phyloP scores from a whole-genome alignment of 1,284 basidiomycete genomes.

The Trichosporon asahii region DNA sequence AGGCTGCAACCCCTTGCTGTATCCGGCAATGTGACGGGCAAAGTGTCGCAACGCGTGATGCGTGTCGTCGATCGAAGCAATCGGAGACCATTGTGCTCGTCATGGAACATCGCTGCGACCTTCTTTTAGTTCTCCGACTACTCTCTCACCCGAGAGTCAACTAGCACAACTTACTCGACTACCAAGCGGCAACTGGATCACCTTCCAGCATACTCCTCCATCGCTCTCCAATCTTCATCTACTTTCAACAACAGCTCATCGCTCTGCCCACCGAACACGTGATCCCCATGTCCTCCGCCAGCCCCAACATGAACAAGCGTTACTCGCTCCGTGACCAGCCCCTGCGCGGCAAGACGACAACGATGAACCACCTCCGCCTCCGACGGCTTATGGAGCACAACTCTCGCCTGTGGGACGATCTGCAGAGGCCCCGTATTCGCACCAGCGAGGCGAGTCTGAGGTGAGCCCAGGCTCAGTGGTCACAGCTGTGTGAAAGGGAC shows the following conservation, averaged over 20 bases:
- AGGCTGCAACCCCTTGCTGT: not conserved
- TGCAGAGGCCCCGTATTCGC: slow-evolving; percentile 77
- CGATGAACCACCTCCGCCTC: slow-evolving; percentile 95
- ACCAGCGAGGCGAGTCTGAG: slow-evolving; percentile 87
- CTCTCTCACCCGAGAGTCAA: not conserved
- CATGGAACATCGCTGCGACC: not conserved
- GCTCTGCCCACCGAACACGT: too few species aligned
- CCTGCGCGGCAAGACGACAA: slow-evolving; percentile 30
- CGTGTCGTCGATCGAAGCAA: not conserved
- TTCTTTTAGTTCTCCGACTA: not conserved
- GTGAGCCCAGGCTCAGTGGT: too few species aligned
- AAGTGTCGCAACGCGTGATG: too few species aligned
- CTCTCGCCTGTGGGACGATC: slow-evolving; percentile 80
- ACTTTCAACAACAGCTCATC: too few species aligned
- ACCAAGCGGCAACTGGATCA: not conserved
- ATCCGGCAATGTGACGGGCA: not conserved
- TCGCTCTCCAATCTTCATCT: not conserved
- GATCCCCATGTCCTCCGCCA: not conserved
- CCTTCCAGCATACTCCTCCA: not conserved
- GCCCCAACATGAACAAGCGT: too few species aligned
- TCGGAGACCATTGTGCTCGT: not conserved
- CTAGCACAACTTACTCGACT: too few species aligned
- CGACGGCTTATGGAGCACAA: slow-evolving; percentile 90
- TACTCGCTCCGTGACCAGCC: not conserved
- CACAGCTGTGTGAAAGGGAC: too few species aligned